Percentiles rank a stretch among this genome's conserved stretches.
Evolutionary conservation across 169 alveolate genomes (phyloP).

Genomic region (Plasmodium cynomolgi): DNA sequence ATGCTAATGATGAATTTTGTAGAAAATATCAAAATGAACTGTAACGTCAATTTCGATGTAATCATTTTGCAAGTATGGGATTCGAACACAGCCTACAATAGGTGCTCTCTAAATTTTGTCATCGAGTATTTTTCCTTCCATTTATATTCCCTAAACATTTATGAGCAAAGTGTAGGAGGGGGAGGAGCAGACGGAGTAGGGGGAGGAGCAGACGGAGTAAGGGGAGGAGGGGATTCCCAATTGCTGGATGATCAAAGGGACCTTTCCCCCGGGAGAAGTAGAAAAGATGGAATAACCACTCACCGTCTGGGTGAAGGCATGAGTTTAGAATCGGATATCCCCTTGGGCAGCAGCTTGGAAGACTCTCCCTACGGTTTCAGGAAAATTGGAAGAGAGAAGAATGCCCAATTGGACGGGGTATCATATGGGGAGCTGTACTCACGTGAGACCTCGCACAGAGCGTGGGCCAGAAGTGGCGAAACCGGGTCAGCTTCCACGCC

Average conservation of each 20-base stretch:
- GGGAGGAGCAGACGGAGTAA: background rate
- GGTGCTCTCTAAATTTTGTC: conserved; percentile 72
- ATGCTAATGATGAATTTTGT: conserved; percentile 45
- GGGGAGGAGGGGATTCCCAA: background rate
- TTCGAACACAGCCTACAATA: conserved; percentile 65
- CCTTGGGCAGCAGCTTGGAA: background rate
- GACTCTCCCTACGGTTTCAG: background rate
- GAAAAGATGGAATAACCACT: background rate
- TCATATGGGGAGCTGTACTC: background rate
- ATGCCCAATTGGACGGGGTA: background rate
- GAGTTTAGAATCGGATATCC: background rate
- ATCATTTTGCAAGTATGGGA: conserved; percentile 67
- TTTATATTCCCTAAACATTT: conserved; percentile 31
- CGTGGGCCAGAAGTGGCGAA: background rate
- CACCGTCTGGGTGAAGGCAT: background rate
- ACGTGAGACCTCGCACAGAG: background rate
- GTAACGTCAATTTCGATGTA: conserved; percentile 40
- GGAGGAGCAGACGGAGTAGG: background rate
- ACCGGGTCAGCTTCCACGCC: background rate
- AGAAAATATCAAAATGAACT: conserved; percentile 40
- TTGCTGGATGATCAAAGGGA: background rate
- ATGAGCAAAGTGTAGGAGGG: conserved; percentile 27
- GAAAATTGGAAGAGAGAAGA: background rate
- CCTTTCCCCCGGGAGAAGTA: background rate
- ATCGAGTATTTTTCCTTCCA: conserved; percentile 37